These are phyloP conservation scores for Solanum raphanifolium DNA, from an alignment of 257 asterid genomes.

Conservation along the genomic window DNA sequence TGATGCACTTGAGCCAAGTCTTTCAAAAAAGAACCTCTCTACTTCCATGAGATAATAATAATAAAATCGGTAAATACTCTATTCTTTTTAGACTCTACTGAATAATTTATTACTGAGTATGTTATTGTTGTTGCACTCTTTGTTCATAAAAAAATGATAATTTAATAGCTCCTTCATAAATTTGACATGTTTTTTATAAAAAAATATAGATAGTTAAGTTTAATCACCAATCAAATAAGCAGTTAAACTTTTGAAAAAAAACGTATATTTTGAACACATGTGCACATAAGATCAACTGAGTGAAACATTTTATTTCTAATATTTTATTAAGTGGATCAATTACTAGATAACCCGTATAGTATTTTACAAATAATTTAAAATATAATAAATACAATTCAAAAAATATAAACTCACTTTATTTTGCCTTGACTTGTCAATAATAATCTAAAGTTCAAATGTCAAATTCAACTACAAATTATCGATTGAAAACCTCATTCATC, in stretches of 20 bases:
- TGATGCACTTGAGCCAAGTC: too few relatives aligned
- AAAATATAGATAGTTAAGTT: neutral
- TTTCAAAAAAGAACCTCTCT: too few relatives aligned
- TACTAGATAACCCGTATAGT: neutral
- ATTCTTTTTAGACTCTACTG: too few relatives aligned
- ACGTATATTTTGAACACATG: neutral
- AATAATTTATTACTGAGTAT: too few relatives aligned
- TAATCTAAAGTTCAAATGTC: neutral
- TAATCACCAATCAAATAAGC: too few relatives aligned
- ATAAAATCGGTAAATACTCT: too few relatives aligned
- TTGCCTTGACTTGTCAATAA: neutral
- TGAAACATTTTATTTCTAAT: neutral
- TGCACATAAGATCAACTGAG: neutral
- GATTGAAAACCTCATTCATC: neutral
- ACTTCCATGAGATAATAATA: too few relatives aligned
- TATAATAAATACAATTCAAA: neutral
- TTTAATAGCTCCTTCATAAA: too few relatives aligned
- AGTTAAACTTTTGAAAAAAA: too few relatives aligned
- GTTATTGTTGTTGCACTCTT: neutral
- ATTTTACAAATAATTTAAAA: neutral
- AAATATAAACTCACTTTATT: neutral
- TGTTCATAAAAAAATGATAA: neutral
- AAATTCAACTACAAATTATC: neutral
- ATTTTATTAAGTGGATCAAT: neutral
- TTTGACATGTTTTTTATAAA: neutral